Evolutionary conservation across 495 filamentous ascomycete genomes (phyloP), one percentile per base, ranked within the genome.

Genomic region (Hypoxylon lienhwacheense): DNA sequence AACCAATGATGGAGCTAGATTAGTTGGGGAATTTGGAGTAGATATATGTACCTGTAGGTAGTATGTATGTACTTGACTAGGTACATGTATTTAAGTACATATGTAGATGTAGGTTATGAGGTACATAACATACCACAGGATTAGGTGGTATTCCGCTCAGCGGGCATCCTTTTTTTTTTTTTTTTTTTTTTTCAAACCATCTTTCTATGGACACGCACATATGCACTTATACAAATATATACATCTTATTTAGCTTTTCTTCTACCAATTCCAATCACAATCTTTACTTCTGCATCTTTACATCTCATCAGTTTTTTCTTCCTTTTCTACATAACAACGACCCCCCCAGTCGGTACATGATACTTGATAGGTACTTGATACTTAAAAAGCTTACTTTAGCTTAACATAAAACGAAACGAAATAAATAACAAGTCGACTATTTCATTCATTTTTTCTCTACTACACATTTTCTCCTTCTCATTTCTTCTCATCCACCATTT

Each of bases 371-470:
- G 40, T 34, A 20, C 20, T n/a, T n/a, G n/a, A n/a, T n/a, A n/a
- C n/a, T n/a, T n/a, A n/a, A n/a, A n/a, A n/a, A n/a, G n/a, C 41
- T 34, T 46, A 12, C 33, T 44, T 40, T 53, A 32, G 35, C 45
- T 48, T 47, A 22, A 25, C 14, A 49, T 39, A 22, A 33, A 31
- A 41, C 41, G 7, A 26, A 21, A 35, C 32, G 20, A 39, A 53
- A 53, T 43, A 53, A 49, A 42, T 39, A 60, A 40, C 40, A 31
- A 28, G 7, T 31, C 26, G 15, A 54, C 56, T 39, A 49, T 25
- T 36, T 44, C 49, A 53, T 53, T 53, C 31, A 36, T 53, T 53
- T 51, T 31, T 52, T 26, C n/a, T n/a, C n/a, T n/a, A n/a, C n/a
- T n/a, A n/a, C n/a, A n/a, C n/a, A n/a, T n/a, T 51, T 29, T 40